Evolutionary conservation across 345 rosid genomes (phyloP).

Genomic region (Heritiera littoralis): DNA sequence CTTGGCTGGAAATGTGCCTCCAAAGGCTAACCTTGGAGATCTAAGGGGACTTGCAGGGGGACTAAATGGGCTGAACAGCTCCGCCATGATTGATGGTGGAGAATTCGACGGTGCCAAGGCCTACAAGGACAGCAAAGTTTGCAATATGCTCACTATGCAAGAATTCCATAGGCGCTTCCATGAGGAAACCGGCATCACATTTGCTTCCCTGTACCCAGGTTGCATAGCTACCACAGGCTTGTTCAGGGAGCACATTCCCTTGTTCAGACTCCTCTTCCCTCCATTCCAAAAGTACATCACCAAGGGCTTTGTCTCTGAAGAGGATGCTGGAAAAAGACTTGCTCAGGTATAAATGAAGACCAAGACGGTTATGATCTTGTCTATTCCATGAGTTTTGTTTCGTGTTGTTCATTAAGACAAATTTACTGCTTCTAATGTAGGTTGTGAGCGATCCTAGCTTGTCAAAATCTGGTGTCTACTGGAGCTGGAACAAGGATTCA

Average conservation of each 20-base stretch:
- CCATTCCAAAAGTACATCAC: conserved; percentile 97
- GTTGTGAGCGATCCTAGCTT: conserved; percentile 83
- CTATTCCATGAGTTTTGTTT: background rate
- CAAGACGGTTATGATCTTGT: background rate
- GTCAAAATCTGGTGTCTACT: conserved; percentile 88
- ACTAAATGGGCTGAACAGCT: conserved; percentile 64
- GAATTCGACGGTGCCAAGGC: conserved; percentile 95
- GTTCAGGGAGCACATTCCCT: conserved; percentile 93
- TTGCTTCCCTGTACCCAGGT: conserved; percentile 95
- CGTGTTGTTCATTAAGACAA: background rate
- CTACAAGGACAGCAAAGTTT: conserved; percentile 97
- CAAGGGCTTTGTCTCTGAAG: conserved; percentile 92
- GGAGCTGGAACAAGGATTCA: conserved; percentile 96
- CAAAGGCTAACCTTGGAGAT: conserved; percentile 95
- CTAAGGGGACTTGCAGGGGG: conserved; percentile 90
- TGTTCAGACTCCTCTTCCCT: conserved; percentile 88
- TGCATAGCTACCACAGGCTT: conserved; percentile 97
- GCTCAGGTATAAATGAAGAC: conserved; percentile 62
- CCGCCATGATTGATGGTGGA: conserved; percentile 93
- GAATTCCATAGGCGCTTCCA: conserved; percentile 93
- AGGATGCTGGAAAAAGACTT: conserved; percentile 89
- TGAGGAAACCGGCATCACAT: conserved; percentile 80
- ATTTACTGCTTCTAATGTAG: conserved; percentile 34
- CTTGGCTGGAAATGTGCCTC: conserved; percentile 98
- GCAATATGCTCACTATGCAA: conserved; percentile 97